These are phyloP conservation scores for Pseudogymnoascus sp. DNA, from an alignment of 2,329 filamentous ascomycete genomes.

Conservation along the genomic window DNA sequence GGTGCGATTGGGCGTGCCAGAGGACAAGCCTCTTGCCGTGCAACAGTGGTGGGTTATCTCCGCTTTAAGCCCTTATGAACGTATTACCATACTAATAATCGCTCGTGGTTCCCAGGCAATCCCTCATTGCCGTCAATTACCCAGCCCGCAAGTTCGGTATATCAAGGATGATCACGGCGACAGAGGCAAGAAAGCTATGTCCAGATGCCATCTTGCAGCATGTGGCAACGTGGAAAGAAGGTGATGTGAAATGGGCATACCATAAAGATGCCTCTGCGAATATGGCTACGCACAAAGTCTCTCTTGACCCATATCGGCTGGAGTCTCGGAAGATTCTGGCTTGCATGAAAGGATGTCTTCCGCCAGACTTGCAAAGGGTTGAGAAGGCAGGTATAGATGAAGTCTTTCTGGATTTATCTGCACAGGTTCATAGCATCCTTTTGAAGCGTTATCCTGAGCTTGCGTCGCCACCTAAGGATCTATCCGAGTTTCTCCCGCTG, in stretches of 20 bases:
- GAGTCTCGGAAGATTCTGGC: slow-evolving; percentile 77
- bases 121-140: slow-evolving; percentile 94
- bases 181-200: slow-evolving; percentile 80
- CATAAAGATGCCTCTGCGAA: slow-evolving; percentile 69
- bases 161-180: slow-evolving; percentile 66
- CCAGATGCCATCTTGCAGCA: slow-evolving; percentile 80
- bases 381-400: slow-evolving; percentile 96
- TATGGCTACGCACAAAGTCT: slow-evolving; percentile 87
- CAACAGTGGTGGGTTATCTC: slow-evolving; percentile 65
- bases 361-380: slow-evolving; percentile 58
- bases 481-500: slow-evolving; percentile 60
- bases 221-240: slow-evolving; percentile 90
- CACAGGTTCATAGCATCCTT: slow-evolving; percentile 69
- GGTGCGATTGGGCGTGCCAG: slow-evolving; percentile 67
- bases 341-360: slow-evolving; percentile 66
- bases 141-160: slow-evolving; percentile 76
- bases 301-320: slow-evolving; percentile 81
- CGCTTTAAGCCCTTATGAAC: not conserved
- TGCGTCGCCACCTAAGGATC: slow-evolving; percentile 57
- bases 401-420: slow-evolving; percentile 86
- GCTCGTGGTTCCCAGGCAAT: slow-evolving; percentile 50
- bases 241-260: slow-evolving; percentile 87
- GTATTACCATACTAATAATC: not conserved
- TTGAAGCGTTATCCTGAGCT: slow-evolving; percentile 72
- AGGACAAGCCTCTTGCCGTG: slow-evolving; percentile 77